Evolutionary conservation across 495 filamentous ascomycete species (phyloP).

Genomic region (Cladorrhinum samala): DNA sequence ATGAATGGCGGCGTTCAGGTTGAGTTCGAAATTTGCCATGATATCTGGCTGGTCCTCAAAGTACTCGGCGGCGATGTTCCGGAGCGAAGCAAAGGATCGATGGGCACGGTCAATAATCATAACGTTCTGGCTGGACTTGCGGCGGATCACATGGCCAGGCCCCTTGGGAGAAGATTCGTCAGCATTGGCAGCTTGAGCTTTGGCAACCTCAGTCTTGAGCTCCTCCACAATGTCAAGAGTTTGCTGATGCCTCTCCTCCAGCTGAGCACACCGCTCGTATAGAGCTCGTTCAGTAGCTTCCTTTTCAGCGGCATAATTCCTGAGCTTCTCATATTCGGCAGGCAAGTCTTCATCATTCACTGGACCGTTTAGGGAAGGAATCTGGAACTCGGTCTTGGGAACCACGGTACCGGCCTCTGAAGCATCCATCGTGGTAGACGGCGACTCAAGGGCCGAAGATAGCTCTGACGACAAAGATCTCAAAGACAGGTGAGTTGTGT

Average conservation of each 20-base stretch:
- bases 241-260: conserved; percentile 75
- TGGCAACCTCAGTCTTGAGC: conserved; percentile 77
- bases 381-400: conserved; percentile 28
- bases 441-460: conserved; percentile 85
- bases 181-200: conserved; percentile 52
- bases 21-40: conserved; percentile 88
- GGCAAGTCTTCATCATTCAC: conserved; percentile 34
- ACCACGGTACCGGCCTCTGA: conserved; percentile 50
- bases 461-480: conserved; percentile 95
- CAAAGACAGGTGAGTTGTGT: conserved; percentile 76
- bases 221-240: conserved; percentile 81
- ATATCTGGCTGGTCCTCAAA: conserved; percentile 75
- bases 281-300: conserved; percentile 66
- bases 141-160: conserved; percentile 68
- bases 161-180: conserved; percentile 59
- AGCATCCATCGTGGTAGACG: conserved; percentile 51
- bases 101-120: conserved; percentile 87
- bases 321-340: conserved; percentile 66
- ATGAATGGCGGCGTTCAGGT: conserved; percentile 87
- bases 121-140: conserved; percentile 90
- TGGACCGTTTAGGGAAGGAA: conserved; percentile 24
- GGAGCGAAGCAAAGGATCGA: conserved; percentile 81
- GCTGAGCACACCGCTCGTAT: conserved; percentile 67
- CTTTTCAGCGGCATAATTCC: conserved; percentile 64
- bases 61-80: conserved; percentile 79